Base-by-base conservation (phyloP, 352 stramenopile genomes). In the Pythium scleroteichum region DNA sequence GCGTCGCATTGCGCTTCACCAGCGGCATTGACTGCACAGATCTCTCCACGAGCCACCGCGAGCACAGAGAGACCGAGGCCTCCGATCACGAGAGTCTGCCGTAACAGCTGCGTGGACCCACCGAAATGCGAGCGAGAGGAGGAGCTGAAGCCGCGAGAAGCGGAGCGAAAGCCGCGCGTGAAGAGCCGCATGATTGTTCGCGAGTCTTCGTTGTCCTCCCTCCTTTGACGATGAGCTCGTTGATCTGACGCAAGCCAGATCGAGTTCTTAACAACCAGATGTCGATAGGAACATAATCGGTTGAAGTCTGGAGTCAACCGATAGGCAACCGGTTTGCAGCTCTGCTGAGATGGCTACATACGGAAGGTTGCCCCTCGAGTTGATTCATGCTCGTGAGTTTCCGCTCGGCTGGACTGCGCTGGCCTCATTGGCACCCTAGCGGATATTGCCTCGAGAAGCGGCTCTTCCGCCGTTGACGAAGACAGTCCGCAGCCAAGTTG, bases 21-120 rank as follows among this genome's bases (percentile, higher is more conserved):
- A 22, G 59, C 35, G 24, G 41, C 41, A 23, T 49, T 56, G 22
- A 59, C 63, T 1, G 56, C 20, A 44, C 47, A 59, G 42, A 46
- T 46, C 26, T 70, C 63, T 14, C 26, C 55, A n/a, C 64, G 55
- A 14, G 64, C 64, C 23, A 67, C 35, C 47, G 64, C 64, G 40
- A 72, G 59, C 52, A 72, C 59, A 23, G 64, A 72, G 45, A 72
- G 64, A 10, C 64, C 64, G 29, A 72, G 44, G 14, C 64, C 59
- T 20, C 64, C 59, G 8, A 72, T 44, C 45, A 71, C 24, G 23
- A 71, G 64, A 26, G 64, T 71, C 44, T 59, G 59, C 26, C 64
- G 64, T 13, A 65, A 17, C 16, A 62, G n/a, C 5, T 48, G 16
- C 10, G 22, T 19, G 53, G 40, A 7, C 51, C 32, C 35, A 40